A percentile compares a stretch with the other conserved stretches of the same genome.
phyloP scores from a whole-genome alignment of 202 grass and related monocot genomes.

The Elaeis oleifera region DNA sequence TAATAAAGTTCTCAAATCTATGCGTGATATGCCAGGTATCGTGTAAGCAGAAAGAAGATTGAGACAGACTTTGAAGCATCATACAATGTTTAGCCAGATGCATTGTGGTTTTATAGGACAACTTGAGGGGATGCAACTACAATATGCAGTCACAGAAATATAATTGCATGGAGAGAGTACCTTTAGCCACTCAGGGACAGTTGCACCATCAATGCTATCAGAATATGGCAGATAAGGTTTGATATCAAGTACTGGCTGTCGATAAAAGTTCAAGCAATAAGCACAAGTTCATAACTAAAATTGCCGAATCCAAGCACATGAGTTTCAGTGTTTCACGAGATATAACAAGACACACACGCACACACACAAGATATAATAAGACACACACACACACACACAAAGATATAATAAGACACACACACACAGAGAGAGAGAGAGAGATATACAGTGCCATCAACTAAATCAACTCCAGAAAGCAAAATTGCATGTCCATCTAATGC shows the following conservation, averaged over 20 bases:
- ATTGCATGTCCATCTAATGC: slow-evolving; percentile 57
- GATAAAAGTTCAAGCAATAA: slow-evolving; percentile 35
- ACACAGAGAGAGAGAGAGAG: background rate
- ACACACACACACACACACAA: too few relatives aligned
- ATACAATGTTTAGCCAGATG: too few relatives aligned
- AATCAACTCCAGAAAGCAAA: slow-evolving; percentile 95
- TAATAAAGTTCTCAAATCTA: too few relatives aligned
- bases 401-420: too few relatives aligned
- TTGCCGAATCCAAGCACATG: slow-evolving; percentile 14
- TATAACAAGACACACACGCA: background rate
- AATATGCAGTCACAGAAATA: slow-evolving; percentile 2
- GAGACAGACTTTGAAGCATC: too few relatives aligned
- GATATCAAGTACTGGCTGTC: slow-evolving; percentile 91
- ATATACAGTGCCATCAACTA: slow-evolving; percentile 85
- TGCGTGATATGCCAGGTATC: too few relatives aligned
- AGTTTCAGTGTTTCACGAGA: background rate
- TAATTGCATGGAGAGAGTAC: slow-evolving; percentile 27
- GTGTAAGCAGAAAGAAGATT: too few relatives aligned
- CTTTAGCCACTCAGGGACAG: slow-evolving; percentile 69
- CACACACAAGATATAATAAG: too few relatives aligned
- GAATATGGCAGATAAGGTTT: slow-evolving; percentile 96
- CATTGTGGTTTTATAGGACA: too few relatives aligned
- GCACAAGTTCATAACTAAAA: slow-evolving; percentile 26
- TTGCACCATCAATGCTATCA: slow-evolving; percentile 45
- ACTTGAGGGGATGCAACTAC: too few relatives aligned